A percentile compares a stretch with the other conserved stretches of the same genome.
phyloP scores from a whole-genome alignment of 2,329 filamentous ascomycete genomes.

The Macroventuria anomochaeta region DNA sequence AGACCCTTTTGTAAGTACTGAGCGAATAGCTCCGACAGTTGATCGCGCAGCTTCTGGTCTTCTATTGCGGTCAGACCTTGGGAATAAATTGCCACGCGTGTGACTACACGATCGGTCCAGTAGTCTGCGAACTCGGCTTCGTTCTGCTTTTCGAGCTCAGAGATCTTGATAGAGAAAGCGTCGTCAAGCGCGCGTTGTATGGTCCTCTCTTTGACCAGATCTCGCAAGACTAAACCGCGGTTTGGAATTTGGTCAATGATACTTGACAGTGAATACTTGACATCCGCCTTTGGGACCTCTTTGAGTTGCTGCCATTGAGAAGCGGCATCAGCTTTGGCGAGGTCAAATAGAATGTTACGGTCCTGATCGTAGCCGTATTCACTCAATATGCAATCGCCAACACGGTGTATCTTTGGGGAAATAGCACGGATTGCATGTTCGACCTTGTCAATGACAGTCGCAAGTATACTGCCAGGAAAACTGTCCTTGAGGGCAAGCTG shows the following conservation, averaged over 20 bases:
- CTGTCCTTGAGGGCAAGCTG: constrained; percentile 9
- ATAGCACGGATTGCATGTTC: constrained; percentile 21
- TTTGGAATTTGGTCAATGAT: constrained; percentile 19
- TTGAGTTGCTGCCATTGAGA: constrained; percentile 34
- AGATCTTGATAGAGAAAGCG: constrained; percentile 33
- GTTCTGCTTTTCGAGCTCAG: constrained; percentile 35
- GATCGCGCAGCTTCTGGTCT: constrained; percentile 42
- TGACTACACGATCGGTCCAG: constrained; percentile 42
- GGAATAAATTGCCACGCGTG: constrained; percentile 36
- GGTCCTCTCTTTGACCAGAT: constrained; percentile 27
- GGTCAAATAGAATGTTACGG: constrained; percentile 21
- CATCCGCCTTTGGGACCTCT: constrained; percentile 27
- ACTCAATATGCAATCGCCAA: constrained; percentile 31
- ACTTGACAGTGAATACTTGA: constrained; percentile 32
- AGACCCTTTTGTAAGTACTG: constrained; percentile 43
- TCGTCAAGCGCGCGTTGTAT: constrained; percentile 31
- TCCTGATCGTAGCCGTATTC: constrained; percentile 15
- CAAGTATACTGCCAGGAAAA: constrained; percentile 21
- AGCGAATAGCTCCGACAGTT: constrained; percentile 43
- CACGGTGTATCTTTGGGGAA: constrained; percentile 11
- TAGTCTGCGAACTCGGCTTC: constrained; percentile 40
- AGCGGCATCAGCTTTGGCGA: constrained; percentile 29
- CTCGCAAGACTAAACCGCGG: constrained; percentile 16
- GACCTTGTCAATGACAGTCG: constrained; percentile 16
- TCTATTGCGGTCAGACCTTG: constrained; percentile 30